These are phyloP conservation scores for Elsinoe ampelina DNA, from an alignment of 2,329 filamentous ascomycete species.

Conservation along the genomic window DNA sequence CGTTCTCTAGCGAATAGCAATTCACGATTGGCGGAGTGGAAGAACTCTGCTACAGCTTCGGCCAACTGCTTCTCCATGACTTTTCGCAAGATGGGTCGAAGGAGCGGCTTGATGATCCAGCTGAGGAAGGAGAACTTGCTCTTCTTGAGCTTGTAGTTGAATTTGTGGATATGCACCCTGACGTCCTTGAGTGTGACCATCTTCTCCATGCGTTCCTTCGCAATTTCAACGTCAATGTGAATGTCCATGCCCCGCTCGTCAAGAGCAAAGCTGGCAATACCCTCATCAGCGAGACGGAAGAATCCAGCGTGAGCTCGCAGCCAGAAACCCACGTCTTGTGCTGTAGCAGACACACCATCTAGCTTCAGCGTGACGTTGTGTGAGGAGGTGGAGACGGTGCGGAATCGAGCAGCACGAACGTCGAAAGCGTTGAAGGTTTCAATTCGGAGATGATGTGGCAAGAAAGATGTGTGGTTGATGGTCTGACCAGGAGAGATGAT, in stretches of 20 bases:
- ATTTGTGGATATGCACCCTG: constrained; percentile 73
- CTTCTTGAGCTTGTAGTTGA: constrained; percentile 66
- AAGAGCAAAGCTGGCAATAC: constrained; percentile 75
- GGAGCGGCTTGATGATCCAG: constrained; percentile 75
- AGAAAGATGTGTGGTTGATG: constrained; percentile 76
- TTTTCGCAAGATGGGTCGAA: constrained; percentile 71
- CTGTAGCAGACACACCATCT: constrained; percentile 72
- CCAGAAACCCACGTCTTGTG: constrained; percentile 85
- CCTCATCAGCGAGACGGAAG: constrained; percentile 67
- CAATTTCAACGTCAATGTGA: constrained; percentile 73
- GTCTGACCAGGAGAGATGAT: constrained; percentile 81
- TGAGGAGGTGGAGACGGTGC: constrained; percentile 61
- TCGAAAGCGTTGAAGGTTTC: constrained; percentile 82
- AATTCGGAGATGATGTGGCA: constrained; percentile 73
- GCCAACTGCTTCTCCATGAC: constrained; percentile 72
- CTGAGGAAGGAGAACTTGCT: constrained; percentile 68
- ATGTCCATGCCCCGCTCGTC: constrained; percentile 84
- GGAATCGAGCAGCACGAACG: constrained; percentile 65
- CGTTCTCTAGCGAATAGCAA: constrained; percentile 79
- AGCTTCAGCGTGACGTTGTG: constrained; percentile 63
- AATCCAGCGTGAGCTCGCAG: constrained; percentile 68
- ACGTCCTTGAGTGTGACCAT: constrained; percentile 70
- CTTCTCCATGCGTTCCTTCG: constrained; percentile 66
- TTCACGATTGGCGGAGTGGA: constrained; percentile 72
- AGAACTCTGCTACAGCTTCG: constrained; percentile 56